phyloP scores from a whole-genome alignment of 306 rosid species.

The Canavalia ensiformis region DNA sequence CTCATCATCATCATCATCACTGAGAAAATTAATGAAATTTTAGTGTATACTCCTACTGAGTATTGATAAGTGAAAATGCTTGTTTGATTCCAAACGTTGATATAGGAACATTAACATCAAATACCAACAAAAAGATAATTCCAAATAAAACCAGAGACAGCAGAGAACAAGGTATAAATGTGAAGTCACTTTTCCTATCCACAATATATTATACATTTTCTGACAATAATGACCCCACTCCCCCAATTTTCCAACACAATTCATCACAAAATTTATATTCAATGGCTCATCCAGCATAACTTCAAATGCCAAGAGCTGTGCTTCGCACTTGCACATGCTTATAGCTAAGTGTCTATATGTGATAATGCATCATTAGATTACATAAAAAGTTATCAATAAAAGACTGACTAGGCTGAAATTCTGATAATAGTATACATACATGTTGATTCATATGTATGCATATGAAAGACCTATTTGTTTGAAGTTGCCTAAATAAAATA shows the following conservation, averaged over 20 bases:
- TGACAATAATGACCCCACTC: background rate
- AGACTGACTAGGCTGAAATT: background rate
- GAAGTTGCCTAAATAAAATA: background rate
- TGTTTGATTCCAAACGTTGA: background rate
- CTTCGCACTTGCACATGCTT: background rate
- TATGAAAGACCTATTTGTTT: background rate
- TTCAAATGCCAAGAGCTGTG: background rate
- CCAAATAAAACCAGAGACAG: slow-evolving; percentile 18
- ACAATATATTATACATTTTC: background rate
- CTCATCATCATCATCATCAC: slow-evolving; percentile 62
- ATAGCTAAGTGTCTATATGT: no score
- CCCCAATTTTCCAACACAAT: background rate
- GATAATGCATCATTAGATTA: background rate
- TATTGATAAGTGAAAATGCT: background rate
- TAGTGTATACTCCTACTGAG: background rate
- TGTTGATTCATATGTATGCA: slow-evolving; percentile 2
- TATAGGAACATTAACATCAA: slow-evolving; percentile 24
- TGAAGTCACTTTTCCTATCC: slow-evolving; percentile 6
- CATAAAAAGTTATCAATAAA: background rate
- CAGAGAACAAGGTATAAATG: slow-evolving; percentile 19
- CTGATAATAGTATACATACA: background rate
- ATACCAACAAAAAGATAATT: slow-evolving; percentile 12
- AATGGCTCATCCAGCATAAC: background rate
- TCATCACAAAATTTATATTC: background rate
- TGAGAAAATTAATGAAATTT: slow-evolving; percentile 21